phyloP scores from a whole-genome alignment of 208 protist species.

The Leishmania tarentolae region DNA sequence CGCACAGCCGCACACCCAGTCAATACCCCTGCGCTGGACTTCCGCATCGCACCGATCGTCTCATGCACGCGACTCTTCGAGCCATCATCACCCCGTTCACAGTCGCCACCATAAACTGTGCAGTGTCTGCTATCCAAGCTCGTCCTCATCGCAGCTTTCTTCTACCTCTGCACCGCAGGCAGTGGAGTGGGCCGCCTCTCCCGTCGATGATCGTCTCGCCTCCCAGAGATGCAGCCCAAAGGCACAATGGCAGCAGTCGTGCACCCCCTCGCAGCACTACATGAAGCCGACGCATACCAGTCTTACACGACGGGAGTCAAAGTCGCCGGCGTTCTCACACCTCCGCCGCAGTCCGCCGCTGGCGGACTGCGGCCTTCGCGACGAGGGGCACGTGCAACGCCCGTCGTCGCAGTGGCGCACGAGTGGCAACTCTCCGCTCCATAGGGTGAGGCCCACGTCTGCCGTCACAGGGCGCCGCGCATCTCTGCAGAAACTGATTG shows the following conservation, averaged over 20 bases:
- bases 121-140: background rate
- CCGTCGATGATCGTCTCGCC: background rate
- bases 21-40: background rate
- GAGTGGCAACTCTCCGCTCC: background rate
- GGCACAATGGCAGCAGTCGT: background rate
- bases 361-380: too few species aligned
- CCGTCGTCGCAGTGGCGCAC: background rate
- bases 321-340: background rate
- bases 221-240: slow-evolving; percentile 1
- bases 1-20: background rate
- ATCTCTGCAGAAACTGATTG: slow-evolving; percentile 3
- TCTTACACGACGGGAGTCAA: slow-evolving; percentile 16
- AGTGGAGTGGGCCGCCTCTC: background rate
- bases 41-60: background rate
- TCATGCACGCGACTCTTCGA: background rate
- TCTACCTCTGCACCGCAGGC: background rate
- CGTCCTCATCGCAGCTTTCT: background rate
- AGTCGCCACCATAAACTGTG: background rate
- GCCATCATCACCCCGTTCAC: slow-evolving; percentile 1
- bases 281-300: slow-evolving; percentile 39
- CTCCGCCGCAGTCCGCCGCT: background rate
- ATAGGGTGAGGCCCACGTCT: background rate
- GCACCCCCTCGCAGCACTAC: slow-evolving; percentile 18
- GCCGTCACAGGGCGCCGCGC: background rate
- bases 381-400: background rate